Conservation (phyloP, 179 eudicot species). For the Spergularia azorica region DNA sequence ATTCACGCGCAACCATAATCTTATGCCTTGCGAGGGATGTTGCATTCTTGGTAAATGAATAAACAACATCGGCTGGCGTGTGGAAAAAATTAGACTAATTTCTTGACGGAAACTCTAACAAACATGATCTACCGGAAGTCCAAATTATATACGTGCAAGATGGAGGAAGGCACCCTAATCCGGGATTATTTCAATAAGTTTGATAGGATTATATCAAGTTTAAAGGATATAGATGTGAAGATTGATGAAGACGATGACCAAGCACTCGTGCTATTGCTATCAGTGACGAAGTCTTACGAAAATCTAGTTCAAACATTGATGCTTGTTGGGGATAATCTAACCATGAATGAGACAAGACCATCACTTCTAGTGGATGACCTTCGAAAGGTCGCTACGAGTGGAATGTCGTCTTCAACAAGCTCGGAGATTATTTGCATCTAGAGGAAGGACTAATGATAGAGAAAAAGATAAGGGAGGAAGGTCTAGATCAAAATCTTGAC, state of each 20-base stretch:
- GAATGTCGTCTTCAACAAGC: neutral
- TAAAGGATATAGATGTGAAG: too few relatives aligned
- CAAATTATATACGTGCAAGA: neutral
- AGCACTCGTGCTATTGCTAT: neutral
- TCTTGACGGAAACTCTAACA: neutral
- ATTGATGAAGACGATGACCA: too few relatives aligned
- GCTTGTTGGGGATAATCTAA: neutral
- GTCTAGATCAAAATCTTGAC: constrained; percentile 14
- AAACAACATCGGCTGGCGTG: neutral
- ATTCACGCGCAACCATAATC: too few relatives aligned
- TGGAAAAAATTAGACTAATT: neutral
- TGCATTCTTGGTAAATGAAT: too few relatives aligned
- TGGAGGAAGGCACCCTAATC: constrained; percentile 7
- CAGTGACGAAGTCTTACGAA: neutral
- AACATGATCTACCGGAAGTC: neutral
- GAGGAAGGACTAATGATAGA: constrained; percentile 15
- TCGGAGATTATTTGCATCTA: neutral
- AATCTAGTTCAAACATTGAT: constrained; percentile 3
- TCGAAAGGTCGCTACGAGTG: neutral
- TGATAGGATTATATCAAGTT: too few relatives aligned
- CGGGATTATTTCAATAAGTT: neutral
- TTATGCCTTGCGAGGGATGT: too few relatives aligned
- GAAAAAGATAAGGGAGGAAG: neutral
- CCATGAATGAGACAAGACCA: neutral
- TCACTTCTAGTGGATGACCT: neutral